phyloP scores from a whole-genome alignment of 306 rosid species.

The Corylus americana region DNA sequence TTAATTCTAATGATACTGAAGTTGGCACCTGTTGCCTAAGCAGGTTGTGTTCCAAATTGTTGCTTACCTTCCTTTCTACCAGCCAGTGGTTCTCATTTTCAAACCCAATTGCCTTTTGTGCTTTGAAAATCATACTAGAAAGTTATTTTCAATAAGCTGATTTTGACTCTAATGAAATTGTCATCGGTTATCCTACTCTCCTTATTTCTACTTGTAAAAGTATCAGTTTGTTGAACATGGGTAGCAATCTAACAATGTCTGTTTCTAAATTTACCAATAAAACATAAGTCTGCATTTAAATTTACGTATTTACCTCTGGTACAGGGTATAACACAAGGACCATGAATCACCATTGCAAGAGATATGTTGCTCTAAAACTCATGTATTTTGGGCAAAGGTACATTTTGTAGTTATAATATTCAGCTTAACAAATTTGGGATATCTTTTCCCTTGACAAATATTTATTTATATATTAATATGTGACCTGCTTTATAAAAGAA shows the following conservation, averaged over 20 bases:
- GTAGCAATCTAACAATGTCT: neutral
- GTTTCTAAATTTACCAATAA: neutral
- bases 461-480: conserved; percentile 14
- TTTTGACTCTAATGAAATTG: neutral
- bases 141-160: neutral
- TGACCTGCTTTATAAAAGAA: neutral
- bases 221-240: neutral
- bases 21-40: neutral
- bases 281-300: conserved; percentile 14
- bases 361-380: conserved; percentile 83
- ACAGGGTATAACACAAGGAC: conserved; percentile 53
- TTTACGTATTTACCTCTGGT: conserved; percentile 23
- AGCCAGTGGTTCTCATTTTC: neutral
- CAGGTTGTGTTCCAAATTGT: neutral
- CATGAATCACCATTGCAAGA: conserved; percentile 56
- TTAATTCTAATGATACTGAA: neutral
- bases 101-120: neutral
- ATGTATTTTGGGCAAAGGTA: conserved; percentile 95
- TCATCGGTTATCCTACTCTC: neutral
- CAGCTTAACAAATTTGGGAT: neutral
- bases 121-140: neutral
- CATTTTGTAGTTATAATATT: conserved; percentile 22
- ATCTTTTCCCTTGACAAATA: conserved; percentile 20
- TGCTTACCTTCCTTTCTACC: neutral
- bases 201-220: neutral